Evolutionary conservation across 164 flowering plant genomes (phyloP).

Genomic region (Amborella trichopoda): DNA sequence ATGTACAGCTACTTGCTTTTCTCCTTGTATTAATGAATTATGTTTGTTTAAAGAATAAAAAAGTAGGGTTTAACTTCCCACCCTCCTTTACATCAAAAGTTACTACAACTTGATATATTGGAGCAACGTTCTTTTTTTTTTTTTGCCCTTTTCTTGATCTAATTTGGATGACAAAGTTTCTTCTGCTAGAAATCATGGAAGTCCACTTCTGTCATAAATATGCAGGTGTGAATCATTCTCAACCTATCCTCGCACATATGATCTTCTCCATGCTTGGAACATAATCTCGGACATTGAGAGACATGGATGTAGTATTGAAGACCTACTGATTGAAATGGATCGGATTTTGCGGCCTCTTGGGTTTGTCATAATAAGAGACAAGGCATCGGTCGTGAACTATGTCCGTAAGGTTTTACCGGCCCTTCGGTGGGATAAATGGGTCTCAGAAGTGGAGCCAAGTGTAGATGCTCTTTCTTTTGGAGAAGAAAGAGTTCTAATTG

Average conservation of each 20-base stretch:
- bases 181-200: too few relatives aligned
- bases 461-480: conserved; percentile 41
- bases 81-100: too few relatives aligned
- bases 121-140: too few relatives aligned
- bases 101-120: too few relatives aligned
- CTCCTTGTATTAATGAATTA: too few relatives aligned
- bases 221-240: conserved; percentile 85
- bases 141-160: too few relatives aligned
- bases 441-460: conserved; percentile 56
- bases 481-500: conserved; percentile 67
- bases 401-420: conserved; percentile 45
- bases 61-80: too few relatives aligned
- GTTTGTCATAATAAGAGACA: conserved; percentile 77
- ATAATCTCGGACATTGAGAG: conserved; percentile 55
- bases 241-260: conserved; percentile 89
- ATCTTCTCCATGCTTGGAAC: conserved; percentile 81
- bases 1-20: too few relatives aligned
- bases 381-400: conserved; percentile 32
- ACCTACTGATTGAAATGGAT: conserved; percentile 87
- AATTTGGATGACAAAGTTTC: too few relatives aligned
- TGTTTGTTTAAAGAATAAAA: too few relatives aligned
- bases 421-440: conserved; percentile 69
- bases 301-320: conserved; percentile 58
- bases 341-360: conserved; percentile 75
- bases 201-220: too few relatives aligned